Evolutionary conservation across 2,329 filamentous ascomycete species (phyloP), one percentile per base, ranked within the genome.

Genomic region (Fusarium sterilihyphosum): DNA sequence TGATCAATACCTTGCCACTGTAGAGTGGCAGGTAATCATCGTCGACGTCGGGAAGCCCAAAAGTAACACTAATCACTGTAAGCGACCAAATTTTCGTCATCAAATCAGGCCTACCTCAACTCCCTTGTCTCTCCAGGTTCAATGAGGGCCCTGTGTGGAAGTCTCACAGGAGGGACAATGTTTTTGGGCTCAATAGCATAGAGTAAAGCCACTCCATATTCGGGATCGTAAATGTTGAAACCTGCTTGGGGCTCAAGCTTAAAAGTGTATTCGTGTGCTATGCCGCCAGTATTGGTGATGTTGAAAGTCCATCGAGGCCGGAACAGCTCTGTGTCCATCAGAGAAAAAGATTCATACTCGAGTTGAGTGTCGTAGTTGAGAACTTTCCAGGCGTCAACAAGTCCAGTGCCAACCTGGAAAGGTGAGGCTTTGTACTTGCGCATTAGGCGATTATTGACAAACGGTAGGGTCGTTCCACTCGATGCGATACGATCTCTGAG

Each of bases 291-390:
- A 74, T 89, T 89, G 29, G 81, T 85, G 60, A 89, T 83, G 44
- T 79, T 76, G 29, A 84, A 76, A 1, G 62, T 72, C 78, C 84
- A 84, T 8, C 68, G 65, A 3, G 78, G 67, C 18, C 73, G 72
- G 67, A 88, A 86, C 60, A 85, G 71, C 47, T 83, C 80, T 2
- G 86, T 88, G 64, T 89, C 88, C 58, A 85, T 86, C 62, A 89
- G 83, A 17, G 85, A 82, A 53, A 89, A 84, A 16, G 84, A 84
- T 37, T 83, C 81, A 20, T 83, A 85, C n/a, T 73, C 74, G 13
- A 83, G 69, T 38, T 82, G 77, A 1, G 82, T 83, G 6, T 80
- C 82, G 49, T 85, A 83, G 35, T 83, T 80, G 16, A 87, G 78
- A 8, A 86, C 81, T 58, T 86, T 84, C 70, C 81, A 83, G 8